Conservation (phyloP, 192 early-diverging fungal genomes). For the Mortierella hygrophila region DNA sequence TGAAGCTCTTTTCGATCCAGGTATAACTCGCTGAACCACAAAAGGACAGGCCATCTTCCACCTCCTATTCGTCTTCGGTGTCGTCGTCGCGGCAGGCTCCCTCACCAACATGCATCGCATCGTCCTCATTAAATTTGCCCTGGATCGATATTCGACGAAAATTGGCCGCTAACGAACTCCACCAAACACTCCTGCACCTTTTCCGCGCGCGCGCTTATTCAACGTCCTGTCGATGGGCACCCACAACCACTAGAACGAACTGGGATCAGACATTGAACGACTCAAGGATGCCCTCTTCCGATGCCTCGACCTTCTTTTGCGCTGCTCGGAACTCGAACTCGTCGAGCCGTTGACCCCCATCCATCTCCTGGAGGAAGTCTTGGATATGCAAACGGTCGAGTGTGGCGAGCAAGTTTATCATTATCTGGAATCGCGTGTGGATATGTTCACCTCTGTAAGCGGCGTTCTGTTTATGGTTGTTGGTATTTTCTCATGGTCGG, state of each 20-base stretch:
- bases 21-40: slow-evolving; percentile 18
- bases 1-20: slow-evolving; percentile 43
- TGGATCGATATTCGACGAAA: not conserved
- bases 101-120: not conserved
- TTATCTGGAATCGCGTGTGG: slow-evolving; percentile 72
- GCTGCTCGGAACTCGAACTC: slow-evolving; percentile 41
- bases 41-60: not conserved
- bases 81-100: slow-evolving; percentile 7
- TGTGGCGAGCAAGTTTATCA: slow-evolving; percentile 69
- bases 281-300: slow-evolving; percentile 33
- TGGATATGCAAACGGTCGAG: slow-evolving; percentile 73
- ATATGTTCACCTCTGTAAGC: slow-evolving; percentile 67
- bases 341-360: slow-evolving; percentile 56
- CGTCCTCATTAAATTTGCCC: not conserved
- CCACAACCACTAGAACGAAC: slow-evolving; percentile 23
- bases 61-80: not conserved
- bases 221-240: not conserved
- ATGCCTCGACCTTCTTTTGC: slow-evolving; percentile 45
- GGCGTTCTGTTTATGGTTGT: not conserved
- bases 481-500: not conserved
- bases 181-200: slow-evolving; percentile 2
- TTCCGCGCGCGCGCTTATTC: not conserved
- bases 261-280: slow-evolving; percentile 15
- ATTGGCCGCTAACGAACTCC: not conserved
- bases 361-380: slow-evolving; percentile 74